Conservation (phyloP, 352 stramenopile genomes). For the Globisporangium carolinianum region DNA sequence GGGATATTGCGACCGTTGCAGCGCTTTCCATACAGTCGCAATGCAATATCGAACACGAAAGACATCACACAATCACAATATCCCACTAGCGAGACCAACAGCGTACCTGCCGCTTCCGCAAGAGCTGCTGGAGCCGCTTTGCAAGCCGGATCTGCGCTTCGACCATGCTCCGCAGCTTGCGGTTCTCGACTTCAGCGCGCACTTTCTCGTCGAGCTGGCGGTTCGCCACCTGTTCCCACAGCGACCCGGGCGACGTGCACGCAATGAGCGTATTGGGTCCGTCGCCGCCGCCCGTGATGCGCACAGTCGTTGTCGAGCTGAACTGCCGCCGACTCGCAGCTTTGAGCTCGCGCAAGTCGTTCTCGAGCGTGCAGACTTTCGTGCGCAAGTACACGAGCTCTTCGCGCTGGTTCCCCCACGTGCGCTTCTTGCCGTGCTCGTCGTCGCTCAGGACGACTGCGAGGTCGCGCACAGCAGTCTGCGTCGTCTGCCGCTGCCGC, state of each 20-base stretch:
- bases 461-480: background rate
- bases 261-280: conserved; percentile 3
- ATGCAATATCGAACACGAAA: background rate
- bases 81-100: too few species aligned
- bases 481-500: background rate
- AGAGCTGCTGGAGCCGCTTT: conserved; percentile 11
- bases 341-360: conserved; percentile 14
- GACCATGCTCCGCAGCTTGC: conserved; percentile 14
- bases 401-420: conserved; percentile 15
- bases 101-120: conserved; percentile 13
- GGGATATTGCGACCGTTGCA: background rate
- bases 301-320: conserved; percentile 4
- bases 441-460: conserved; percentile 1
- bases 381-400: conserved; percentile 14
- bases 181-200: conserved; percentile 13
- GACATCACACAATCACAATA: too few species aligned
- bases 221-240: conserved; percentile 18
- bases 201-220: conserved; percentile 15
- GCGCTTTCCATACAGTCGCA: background rate
- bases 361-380: conserved; percentile 13
- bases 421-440: conserved; percentile 3
- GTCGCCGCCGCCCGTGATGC: conserved; percentile 4
- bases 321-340: conserved; percentile 10
- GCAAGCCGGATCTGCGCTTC: conserved; percentile 13
- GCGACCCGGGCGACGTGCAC: conserved; percentile 9